These are phyloP conservation scores for Tolypocladium sp. DNA, from an alignment of 2,329 filamentous ascomycete genomes.

Conservation along the genomic window DNA sequence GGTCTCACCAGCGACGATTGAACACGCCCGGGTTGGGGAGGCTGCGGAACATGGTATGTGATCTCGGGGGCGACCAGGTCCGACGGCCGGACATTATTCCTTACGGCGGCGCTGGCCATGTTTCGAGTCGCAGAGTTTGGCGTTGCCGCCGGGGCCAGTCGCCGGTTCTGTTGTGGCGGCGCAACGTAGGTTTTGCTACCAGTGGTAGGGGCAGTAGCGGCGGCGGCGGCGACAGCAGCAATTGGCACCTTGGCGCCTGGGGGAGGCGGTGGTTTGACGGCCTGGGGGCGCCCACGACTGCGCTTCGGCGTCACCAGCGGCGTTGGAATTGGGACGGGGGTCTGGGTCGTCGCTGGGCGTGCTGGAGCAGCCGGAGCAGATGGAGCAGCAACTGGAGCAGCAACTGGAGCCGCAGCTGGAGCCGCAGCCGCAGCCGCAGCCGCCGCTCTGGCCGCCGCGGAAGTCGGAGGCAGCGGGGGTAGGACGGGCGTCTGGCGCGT, in stretches of 20 bases:
- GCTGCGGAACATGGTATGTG: conserved; percentile 28
- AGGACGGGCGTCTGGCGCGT: conserved; percentile 29
- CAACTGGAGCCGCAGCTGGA: neutral
- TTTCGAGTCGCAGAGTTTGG: neutral
- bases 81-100: conserved; percentile 19
- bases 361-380: neutral
- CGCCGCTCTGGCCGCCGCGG: neutral
- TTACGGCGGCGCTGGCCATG: conserved; percentile 4
- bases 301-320: conserved; percentile 12
- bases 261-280: neutral
- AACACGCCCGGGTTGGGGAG: conserved; percentile 13
- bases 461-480: conserved; percentile 15
- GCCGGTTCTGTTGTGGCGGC: neutral
- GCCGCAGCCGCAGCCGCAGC: conserved; percentile 1
- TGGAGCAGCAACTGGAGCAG: neutral
- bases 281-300: conserved; percentile 8
- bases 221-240: neutral
- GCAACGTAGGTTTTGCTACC: neutral
- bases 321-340: conserved; percentile 7
- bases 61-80: conserved; percentile 30
- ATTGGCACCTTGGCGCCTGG: neutral
- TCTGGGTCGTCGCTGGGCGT: conserved; percentile 8
- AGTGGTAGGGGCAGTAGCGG: conserved; percentile 3
- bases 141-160: neutral
- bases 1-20: conserved; percentile 22